These are phyloP conservation scores for Termitomyces sp. DNA, from an alignment of 768 basidiomycete species.

Conservation along the genomic window DNA sequence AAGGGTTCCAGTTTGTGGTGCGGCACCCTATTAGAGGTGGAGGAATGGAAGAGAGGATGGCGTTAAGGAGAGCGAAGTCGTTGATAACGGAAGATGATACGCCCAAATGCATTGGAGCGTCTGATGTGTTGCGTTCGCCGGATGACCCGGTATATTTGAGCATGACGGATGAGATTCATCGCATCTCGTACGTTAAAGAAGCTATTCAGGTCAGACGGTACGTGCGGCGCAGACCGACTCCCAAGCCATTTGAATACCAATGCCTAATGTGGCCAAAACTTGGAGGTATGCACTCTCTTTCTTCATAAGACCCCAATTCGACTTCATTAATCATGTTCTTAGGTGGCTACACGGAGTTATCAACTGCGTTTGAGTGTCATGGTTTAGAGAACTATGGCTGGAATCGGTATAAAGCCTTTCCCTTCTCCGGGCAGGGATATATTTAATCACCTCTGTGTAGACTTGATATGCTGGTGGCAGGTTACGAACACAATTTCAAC, in stretches of 20 bases:
- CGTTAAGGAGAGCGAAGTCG: constrained; percentile 46
- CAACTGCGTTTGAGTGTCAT: constrained; percentile 69
- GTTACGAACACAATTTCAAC: constrained; percentile 74
- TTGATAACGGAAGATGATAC: constrained; percentile 51
- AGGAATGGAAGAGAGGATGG: constrained; percentile 24
- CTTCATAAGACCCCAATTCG: background rate
- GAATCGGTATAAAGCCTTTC: constrained; percentile 55
- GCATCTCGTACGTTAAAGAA: constrained; percentile 88
- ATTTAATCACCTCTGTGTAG: constrained; percentile 28
- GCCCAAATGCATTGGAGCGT: constrained; percentile 56
- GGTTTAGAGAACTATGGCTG: constrained; percentile 81
- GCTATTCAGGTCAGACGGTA: constrained; percentile 85
- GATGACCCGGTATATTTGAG: constrained; percentile 81
- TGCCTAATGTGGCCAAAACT: constrained; percentile 94
- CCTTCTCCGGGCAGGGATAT: background rate
- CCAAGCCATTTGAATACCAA: constrained; percentile 67
- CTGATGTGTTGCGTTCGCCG: constrained; percentile 56
- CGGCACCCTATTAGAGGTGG: constrained; percentile 29
- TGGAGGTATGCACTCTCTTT: constrained; percentile 36
- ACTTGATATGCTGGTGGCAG: constrained; percentile 79
- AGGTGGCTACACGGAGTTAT: constrained; percentile 77
- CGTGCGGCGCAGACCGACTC: constrained; percentile 64
- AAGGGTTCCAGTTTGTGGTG: constrained; percentile 92
- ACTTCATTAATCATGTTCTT: background rate
- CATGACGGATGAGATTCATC: constrained; percentile 94